A percentile compares a stretch with the other conserved stretches of the same genome.
phyloP scores from a whole-genome alignment of 148 eudicot species.

The Cornus kousa region DNA sequence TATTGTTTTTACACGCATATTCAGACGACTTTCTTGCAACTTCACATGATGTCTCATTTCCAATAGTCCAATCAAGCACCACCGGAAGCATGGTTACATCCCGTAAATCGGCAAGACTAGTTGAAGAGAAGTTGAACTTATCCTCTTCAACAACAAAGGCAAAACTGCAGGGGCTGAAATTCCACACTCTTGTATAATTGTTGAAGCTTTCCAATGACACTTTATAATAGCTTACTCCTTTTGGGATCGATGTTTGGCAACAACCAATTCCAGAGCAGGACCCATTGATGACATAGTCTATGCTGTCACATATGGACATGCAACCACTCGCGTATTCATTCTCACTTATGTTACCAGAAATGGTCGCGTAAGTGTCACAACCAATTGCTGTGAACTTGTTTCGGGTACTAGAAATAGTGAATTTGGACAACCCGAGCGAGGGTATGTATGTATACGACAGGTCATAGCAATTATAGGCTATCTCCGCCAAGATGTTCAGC shows the following conservation, averaged over 20 bases:
- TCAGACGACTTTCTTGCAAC: background rate
- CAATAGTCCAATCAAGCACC: background rate
- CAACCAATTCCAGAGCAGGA: background rate
- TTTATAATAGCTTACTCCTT: background rate
- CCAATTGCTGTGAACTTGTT: slow-evolving; percentile 7
- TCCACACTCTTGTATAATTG: background rate
- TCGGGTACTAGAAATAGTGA: slow-evolving; percentile 29
- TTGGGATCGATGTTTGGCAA: background rate
- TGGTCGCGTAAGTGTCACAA: background rate
- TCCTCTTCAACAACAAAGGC: background rate
- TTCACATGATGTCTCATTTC: background rate
- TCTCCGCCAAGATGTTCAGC: background rate
- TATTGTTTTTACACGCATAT: background rate
- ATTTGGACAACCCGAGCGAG: slow-evolving; percentile 27
- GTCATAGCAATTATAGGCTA: background rate
- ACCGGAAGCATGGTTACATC: background rate
- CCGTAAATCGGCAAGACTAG: too few relatives aligned
- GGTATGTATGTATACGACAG: background rate
- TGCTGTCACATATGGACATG: background rate
- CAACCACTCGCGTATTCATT: background rate
- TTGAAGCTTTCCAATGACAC: background rate
- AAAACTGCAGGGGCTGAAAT: background rate
- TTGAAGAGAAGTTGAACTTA: background rate
- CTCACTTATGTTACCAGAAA: too few relatives aligned
- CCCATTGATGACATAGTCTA: background rate